A percentile compares a stretch with the other conserved stretches of the same genome.
These are phyloP conservation scores for Rhodosporidiobolus odoratus DNA, from an alignment of 768 basidiomycete genomes.

Conservation along the genomic window DNA sequence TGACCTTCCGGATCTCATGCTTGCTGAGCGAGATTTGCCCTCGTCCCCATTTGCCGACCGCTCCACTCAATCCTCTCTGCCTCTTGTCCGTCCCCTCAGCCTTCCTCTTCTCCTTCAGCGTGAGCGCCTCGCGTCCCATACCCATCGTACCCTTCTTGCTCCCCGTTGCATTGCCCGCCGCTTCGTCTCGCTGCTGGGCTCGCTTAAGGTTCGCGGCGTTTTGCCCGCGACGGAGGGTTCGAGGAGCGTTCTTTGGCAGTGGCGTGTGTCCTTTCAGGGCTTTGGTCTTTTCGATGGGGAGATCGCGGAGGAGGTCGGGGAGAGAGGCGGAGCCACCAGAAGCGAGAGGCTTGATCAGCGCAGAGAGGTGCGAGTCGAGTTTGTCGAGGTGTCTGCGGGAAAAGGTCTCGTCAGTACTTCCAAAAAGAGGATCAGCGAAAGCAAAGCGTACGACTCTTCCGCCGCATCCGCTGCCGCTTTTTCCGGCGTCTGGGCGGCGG, in stretches of 20 bases:
- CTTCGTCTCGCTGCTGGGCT: conserved; percentile 30
- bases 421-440: neutral
- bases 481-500: neutral
- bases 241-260: conserved; percentile 36
- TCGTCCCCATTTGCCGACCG: conserved; percentile 28
- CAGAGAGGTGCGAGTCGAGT: conserved; percentile 75
- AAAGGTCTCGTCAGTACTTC: conserved; percentile 49
- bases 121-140: conserved; percentile 22
- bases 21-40: conserved; percentile 24
- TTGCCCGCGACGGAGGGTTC: conserved; percentile 29
- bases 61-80: conserved; percentile 26
- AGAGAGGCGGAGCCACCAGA: conserved; percentile 43
- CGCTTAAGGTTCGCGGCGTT: conserved; percentile 33
- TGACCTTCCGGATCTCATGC: conserved; percentile 24
- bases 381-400: conserved; percentile 70
- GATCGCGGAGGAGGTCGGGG: conserved; percentile 32
- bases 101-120: conserved; percentile 35
- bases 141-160: conserved; percentile 1
- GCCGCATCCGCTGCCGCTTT: conserved; percentile 7
- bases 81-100: conserved; percentile 31
- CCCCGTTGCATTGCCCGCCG: conserved; percentile 10
- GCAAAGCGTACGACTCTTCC: conserved; percentile 29
- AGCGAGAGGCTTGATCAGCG: conserved; percentile 69
- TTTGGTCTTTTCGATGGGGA: conserved; percentile 23
- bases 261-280: conserved; percentile 37